Conservation (phyloP, 2,329 filamentous ascomycete species). For the Anisogramma anomala region DNA sequence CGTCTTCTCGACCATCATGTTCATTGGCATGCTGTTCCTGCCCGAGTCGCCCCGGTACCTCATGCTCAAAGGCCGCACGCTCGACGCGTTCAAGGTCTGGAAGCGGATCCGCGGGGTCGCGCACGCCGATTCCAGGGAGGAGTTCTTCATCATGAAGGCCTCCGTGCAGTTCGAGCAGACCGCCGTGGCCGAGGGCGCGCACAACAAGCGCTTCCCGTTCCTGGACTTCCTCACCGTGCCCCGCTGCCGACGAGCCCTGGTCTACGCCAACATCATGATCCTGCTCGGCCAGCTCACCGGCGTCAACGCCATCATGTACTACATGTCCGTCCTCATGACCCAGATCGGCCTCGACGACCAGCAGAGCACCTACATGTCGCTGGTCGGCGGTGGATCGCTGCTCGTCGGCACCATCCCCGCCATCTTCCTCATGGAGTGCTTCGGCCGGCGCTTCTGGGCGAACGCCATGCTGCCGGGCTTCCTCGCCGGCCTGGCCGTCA, state of each 20-base stretch:
- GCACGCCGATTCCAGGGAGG: constrained; percentile 46
- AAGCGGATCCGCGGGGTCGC: constrained; percentile 56
- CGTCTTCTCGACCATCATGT: constrained; percentile 54
- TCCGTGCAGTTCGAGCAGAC: constrained; percentile 46
- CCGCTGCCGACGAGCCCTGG: constrained; percentile 51
- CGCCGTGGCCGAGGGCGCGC: constrained; percentile 36
- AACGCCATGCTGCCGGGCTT: constrained; percentile 61
- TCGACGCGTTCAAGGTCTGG: constrained; percentile 58
- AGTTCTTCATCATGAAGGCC: constrained; percentile 63
- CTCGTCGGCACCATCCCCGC: constrained; percentile 57
- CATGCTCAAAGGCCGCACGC: constrained; percentile 51
- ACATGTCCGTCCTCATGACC: constrained; percentile 56
- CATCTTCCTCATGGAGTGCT: constrained; percentile 60
- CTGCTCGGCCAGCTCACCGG: constrained; percentile 60
- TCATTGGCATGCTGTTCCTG: constrained; percentile 57
- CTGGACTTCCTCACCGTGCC: constrained; percentile 63
- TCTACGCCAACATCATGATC: constrained; percentile 61
- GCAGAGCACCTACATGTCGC: constrained; percentile 60
- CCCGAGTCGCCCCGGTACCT: constrained; percentile 58
- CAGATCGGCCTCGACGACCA: constrained; percentile 55
- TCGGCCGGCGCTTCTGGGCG: constrained; percentile 64
- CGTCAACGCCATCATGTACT: constrained; percentile 61
- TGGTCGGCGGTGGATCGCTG: constrained; percentile 57
- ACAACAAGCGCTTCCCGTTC: constrained; percentile 52
- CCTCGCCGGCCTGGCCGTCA: constrained; percentile 56